phyloP scores from a whole-genome alignment of 768 basidiomycete species.

The Cystobasidium ongulense region DNA sequence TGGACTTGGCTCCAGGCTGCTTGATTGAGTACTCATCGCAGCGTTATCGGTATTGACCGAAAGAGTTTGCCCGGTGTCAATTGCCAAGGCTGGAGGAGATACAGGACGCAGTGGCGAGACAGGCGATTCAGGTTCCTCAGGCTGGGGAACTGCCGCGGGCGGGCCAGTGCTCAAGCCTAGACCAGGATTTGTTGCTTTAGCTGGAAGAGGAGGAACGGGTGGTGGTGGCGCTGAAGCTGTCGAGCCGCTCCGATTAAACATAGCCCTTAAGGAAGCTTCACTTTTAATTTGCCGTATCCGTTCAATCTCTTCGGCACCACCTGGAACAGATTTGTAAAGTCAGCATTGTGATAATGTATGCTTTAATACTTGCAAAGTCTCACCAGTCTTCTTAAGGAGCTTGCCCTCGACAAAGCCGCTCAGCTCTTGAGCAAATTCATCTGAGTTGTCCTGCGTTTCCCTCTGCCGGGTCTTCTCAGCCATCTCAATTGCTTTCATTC shows the following conservation, averaged over 20 bases:
- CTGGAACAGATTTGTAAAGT: neutral
- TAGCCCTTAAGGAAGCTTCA: constrained; percentile 76
- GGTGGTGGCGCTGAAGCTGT: neutral
- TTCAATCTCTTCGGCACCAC: constrained; percentile 51
- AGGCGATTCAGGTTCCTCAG: neutral
- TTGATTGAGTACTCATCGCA: neutral
- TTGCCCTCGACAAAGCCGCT: constrained; percentile 74
- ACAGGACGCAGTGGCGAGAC: neutral
- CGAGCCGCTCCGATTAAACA: constrained; percentile 53
- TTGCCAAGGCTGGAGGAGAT: neutral
- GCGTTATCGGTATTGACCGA: neutral
- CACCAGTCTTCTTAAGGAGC: constrained; percentile 95
- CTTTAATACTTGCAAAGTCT: constrained; percentile 59
- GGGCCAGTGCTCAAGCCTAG: neutral
- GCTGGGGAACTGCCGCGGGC: neutral
- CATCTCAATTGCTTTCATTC: constrained; percentile 86
- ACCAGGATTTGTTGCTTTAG: neutral
- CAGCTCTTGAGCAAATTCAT: constrained; percentile 78
- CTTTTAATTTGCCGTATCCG: constrained; percentile 74
- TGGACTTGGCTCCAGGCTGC: neutral
- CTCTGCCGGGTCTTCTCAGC: constrained; percentile 71
- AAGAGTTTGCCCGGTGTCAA: neutral
- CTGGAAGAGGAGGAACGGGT: neutral
- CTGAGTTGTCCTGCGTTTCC: constrained; percentile 57
- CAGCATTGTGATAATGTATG: neutral